Percentiles rank a stretch among this genome's conserved stretches.
Conservation (phyloP, 371 early-diverging fungal genomes). For the Saksenaea oblongispora region DNA sequence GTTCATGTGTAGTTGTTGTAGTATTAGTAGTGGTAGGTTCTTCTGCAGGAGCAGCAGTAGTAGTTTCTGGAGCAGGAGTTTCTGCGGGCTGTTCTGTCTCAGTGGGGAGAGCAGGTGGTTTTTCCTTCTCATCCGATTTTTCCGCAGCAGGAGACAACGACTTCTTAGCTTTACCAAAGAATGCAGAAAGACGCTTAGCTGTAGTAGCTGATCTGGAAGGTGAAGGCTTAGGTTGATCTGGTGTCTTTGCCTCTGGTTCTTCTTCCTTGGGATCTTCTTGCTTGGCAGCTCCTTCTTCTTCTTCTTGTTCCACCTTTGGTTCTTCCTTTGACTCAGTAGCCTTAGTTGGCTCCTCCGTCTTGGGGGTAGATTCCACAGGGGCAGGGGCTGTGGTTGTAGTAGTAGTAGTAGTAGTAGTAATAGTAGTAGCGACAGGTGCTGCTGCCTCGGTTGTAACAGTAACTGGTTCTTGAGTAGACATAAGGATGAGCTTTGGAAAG, state of each 20-base stretch:
- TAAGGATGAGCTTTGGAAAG: conserved; percentile 2
- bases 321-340: neutral
- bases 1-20: neutral
- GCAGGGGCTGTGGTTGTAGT: conserved; percentile 1
- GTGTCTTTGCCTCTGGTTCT: conserved; percentile 2
- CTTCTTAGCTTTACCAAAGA: conserved; percentile 30
- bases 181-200: conserved; percentile 24
- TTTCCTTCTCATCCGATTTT: conserved; percentile 12
- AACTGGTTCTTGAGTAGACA: conserved; percentile 3
- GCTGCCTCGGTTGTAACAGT: neutral
- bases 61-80: conserved; percentile 1
- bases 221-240: conserved; percentile 13
- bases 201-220: conserved; percentile 26
- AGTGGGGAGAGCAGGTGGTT: conserved; percentile 1
- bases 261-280: neutral
- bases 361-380: neutral
- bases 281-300: neutral
- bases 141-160: conserved; percentile 21
- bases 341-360: neutral
- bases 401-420: neutral
- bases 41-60: neutral
- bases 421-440: neutral
- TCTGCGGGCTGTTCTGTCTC: neutral
- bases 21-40: neutral
- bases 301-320: no score